phyloP scores from a whole-genome alignment of 2,329 filamentous ascomycete genomes.

The Monilinia polystroma region DNA sequence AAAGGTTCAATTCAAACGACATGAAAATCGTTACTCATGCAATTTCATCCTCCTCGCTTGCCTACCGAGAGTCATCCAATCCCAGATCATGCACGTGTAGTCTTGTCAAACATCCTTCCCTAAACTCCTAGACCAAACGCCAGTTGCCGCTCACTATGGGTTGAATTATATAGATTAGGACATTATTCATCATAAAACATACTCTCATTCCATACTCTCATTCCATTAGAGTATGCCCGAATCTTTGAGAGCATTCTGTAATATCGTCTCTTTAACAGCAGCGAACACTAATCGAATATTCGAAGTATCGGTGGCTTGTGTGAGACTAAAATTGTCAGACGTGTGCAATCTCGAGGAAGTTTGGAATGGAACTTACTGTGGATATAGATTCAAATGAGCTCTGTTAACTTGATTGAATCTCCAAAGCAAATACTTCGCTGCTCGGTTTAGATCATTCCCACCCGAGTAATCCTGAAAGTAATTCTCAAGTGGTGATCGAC shows the following conservation, averaged over 20 bases:
- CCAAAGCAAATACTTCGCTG: slow-evolving; percentile 96
- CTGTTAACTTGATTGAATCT: slow-evolving; percentile 98
- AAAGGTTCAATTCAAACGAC: slow-evolving; percentile 9
- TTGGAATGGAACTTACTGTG: slow-evolving; percentile 68
- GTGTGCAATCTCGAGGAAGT: background rate
- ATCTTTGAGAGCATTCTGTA: slow-evolving; percentile 97
- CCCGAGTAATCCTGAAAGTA: slow-evolving; percentile 99
- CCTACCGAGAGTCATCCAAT: slow-evolving; percentile 23
- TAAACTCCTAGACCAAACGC: slow-evolving; percentile 35
- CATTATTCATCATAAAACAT: slow-evolving; percentile 30
- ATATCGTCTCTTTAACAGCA: slow-evolving; percentile 96
- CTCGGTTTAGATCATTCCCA: slow-evolving; percentile 95
- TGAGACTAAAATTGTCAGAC: slow-evolving; percentile 63
- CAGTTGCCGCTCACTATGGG: slow-evolving; percentile 31
- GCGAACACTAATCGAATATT: slow-evolving; percentile 98
- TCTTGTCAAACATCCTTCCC: slow-evolving; percentile 36
- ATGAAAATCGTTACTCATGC: slow-evolving; percentile 16
- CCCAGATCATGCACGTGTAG: slow-evolving; percentile 28
- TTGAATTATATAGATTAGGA: slow-evolving; percentile 30
- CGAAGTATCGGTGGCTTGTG: slow-evolving; percentile 97
- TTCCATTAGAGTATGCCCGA: slow-evolving; percentile 80
- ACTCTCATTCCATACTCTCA: background rate
- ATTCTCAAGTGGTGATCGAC: slow-evolving; percentile 82
- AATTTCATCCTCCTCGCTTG: slow-evolving; percentile 22
- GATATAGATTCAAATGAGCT: slow-evolving; percentile 93